Evolutionary conservation across 106 monocot species (phyloP).

Genomic region (Apostasia ramifera): DNA sequence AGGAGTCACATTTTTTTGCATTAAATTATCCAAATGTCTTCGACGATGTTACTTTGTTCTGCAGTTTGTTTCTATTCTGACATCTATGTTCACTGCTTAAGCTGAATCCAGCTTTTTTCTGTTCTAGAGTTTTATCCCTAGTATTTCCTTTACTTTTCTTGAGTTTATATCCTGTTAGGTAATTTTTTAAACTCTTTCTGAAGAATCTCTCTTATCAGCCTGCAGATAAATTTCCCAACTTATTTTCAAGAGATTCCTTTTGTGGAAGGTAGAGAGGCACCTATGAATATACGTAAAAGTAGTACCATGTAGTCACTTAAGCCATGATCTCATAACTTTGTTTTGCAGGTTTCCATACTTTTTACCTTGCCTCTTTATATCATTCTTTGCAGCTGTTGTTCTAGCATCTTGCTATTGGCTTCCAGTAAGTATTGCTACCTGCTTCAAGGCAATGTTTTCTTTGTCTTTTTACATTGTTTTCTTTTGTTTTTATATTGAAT

Average conservation of each 20-base stretch:
- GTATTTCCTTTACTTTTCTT: too few species aligned
- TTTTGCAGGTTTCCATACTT: constrained; percentile 14
- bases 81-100: too few species aligned
- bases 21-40: too few species aligned
- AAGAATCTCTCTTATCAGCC: background rate
- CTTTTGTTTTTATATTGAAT: too few species aligned
- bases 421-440: constrained; percentile 3
- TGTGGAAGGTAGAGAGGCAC: background rate
- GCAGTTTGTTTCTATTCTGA: too few species aligned
- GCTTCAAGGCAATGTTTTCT: too few species aligned
- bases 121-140: too few species aligned
- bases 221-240: constrained; percentile 10
- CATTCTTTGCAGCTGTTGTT: constrained; percentile 3
- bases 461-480: too few species aligned
- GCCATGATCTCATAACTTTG: background rate
- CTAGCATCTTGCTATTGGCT: constrained; percentile 2
- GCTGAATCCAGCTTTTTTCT: too few species aligned
- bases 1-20: too few species aligned
- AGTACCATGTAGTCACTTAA: background rate
- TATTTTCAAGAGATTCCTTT: constrained; percentile 8
- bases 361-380: constrained; percentile 10
- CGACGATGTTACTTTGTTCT: too few species aligned
- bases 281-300: background rate
- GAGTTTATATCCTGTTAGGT: background rate
- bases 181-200: background rate